Base-by-base conservation (phyloP, 176 grass and related monocot species). In the Phragmites australis region DNA sequence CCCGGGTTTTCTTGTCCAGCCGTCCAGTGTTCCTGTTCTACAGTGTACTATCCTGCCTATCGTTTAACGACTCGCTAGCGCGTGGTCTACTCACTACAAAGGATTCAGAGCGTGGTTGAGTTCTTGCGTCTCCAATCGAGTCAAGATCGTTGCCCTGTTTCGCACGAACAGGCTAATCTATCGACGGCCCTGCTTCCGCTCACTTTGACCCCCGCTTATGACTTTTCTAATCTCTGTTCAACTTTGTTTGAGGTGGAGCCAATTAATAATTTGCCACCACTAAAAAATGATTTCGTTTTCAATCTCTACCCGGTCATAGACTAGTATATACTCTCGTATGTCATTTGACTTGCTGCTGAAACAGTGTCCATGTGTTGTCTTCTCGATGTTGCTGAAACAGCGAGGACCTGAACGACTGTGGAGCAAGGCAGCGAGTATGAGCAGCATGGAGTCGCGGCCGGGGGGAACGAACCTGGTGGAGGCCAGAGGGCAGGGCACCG, bases 381-480 rank as follows among this genome's bases (percentile, higher is more conserved):
- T 57, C 11, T 4, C 69, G 62, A 18, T 55, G 65, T n/a, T 37
- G 3, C 60, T 56, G 44, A 25, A 74, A 47, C 81, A 73, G 81
- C 4, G 41, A 62, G 31, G 47, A 37, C 34, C 67, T 52, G 66
- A 18, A 39, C 57, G 3, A 53, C 64, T 3, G 44, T 14, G 32
- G 52, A 21, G 46, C 16, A 3, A 14, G 21, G 56, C 25, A 21
- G 81, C 39, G 16, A 42, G 31, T 0, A 13, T 19, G 63, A 32
- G 46, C 8, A 19, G 58, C 37, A 81, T 85, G 87, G 82, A 84
- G 19, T 70, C 82, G 25, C 82, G 77, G 45, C 87, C 70, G 5
- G 87, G 82, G 17, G 77, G 65, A 15, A 49, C 70, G 46, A 81
- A 89, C 77, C 77, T 89, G 1, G 77, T 85, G 47, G 82, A 89